Percentiles rank a stretch among this genome's conserved stretches.
phyloP scores from a whole-genome alignment of 2,329 filamentous ascomycete genomes.

The Aspergillus novofumigatus region DNA sequence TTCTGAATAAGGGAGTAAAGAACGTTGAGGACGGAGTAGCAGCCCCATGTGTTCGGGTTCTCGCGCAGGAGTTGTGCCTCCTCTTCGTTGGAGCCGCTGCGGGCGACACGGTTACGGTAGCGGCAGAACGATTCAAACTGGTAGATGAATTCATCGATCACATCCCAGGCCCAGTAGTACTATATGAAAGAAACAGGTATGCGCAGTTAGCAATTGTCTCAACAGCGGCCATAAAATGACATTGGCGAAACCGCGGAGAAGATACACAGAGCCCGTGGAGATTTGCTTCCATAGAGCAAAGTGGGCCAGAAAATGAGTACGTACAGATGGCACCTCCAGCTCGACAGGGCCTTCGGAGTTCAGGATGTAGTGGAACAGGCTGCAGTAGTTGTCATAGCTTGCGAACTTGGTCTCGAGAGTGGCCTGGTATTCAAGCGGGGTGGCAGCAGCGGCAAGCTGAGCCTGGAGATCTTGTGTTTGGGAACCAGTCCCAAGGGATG shows the following conservation, averaged over 20 bases:
- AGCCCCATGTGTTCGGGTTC: slow-evolving; percentile 98
- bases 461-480: slow-evolving; percentile 90
- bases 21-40: slow-evolving; percentile 98
- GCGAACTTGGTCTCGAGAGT: slow-evolving; percentile 95
- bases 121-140: slow-evolving; percentile 99
- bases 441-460: slow-evolving; percentile 83
- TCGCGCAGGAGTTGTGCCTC: slow-evolving; percentile 87
- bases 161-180: slow-evolving; percentile 99
- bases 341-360: slow-evolving; percentile 99
- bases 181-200: slow-evolving; percentile 36
- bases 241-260: background rate
- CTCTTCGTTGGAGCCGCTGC: slow-evolving; percentile 77
- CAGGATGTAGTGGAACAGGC: slow-evolving; percentile 96
- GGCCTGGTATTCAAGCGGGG: slow-evolving; percentile 92
- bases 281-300: slow-evolving; percentile 5
- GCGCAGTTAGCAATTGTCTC: background rate
- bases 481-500: slow-evolving; percentile 64
- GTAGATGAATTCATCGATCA: slow-evolving; percentile 99
- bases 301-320: slow-evolving; percentile 35
- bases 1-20: slow-evolving; percentile 98
- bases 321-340: slow-evolving; percentile 89
- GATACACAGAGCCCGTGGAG: background rate
- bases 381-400: slow-evolving; percentile 99
- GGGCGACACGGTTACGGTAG: slow-evolving; percentile 87
- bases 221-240: slow-evolving; percentile 4